Conservation (phyloP, 257 asterid genomes). For the Leonotis leonurus region DNA sequence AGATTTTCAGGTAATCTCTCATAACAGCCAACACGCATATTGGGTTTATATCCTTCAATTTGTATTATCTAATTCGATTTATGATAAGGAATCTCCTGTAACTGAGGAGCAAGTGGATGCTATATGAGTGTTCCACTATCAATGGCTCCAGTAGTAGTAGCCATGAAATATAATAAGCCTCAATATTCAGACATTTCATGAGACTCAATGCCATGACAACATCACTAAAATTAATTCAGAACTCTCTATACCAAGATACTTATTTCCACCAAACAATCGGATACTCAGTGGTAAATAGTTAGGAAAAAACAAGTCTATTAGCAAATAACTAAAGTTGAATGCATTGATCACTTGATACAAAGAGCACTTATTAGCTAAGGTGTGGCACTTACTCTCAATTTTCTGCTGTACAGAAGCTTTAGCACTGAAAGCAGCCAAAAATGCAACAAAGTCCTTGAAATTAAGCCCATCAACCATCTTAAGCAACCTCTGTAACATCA, state of each 20-base stretch:
- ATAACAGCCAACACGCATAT: neutral
- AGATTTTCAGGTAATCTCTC: neutral
- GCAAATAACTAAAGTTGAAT: no score
- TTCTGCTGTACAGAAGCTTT: slow-evolving; percentile 69
- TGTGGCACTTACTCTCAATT: slow-evolving; percentile 49
- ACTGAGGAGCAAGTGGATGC: neutral
- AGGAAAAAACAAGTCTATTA: no score
- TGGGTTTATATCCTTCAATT: neutral
- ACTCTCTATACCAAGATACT: no score
- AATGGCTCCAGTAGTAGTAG: neutral
- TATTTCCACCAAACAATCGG: neutral
- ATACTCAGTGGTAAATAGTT: no score
- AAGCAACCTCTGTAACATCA: slow-evolving; percentile 59
- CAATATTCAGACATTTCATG: neutral
- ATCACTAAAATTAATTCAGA: neutral
- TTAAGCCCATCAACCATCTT: slow-evolving; percentile 94
- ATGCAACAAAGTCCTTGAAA: slow-evolving; percentile 83
- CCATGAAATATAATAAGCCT: neutral
- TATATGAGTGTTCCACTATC: neutral
- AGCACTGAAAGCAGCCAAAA: slow-evolving; percentile 82
- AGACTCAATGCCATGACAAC: neutral
- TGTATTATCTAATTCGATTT: neutral
- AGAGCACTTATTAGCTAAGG: neutral
- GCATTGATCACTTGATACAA: neutral
- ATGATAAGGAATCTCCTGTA: neutral